Base-by-base conservation (phyloP, 306 rosid genomes). In the Vigna mungo region DNA sequence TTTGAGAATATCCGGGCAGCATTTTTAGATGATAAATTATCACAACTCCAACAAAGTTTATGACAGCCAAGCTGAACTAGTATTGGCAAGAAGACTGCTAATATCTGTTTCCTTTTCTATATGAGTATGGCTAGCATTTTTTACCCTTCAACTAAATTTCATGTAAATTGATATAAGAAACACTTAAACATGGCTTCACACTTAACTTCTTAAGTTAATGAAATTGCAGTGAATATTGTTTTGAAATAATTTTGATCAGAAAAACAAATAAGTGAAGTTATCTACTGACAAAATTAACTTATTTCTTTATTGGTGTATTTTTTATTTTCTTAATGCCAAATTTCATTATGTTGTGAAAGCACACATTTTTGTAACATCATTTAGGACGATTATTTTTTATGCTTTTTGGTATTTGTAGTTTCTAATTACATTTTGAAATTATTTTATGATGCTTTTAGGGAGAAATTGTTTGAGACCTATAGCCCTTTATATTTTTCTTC, bases 401-500 rank as follows among this genome's bases (percentile, higher is more conserved):
- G 61, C 10, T 0, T 73, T 53, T 44, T 64, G 14, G 21, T 79
- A 20, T 1, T 16, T 68, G 21, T 65, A 21, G 61, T 58, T 55
- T 43, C n/a, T 17, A 41, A 68, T 60, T 75, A 72, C 69, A 39
- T 71, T 72, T 37, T 75, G 46, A 65, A 68, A 51, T 18, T 14
- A 15, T 60, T 60, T 14, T 34, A 62, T 61, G 51, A 54, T 68
- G 39, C 61, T 78, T 80, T 56, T 41, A 13, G 16, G 11, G 71
- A 4, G 41, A n/a, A 49, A 58, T 23, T 70, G 41, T 71, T 23
- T 9, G 64, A 55, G 54, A 78, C 61, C 66, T 52, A 56, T 66
- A 61, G 54, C 69, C 64, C 46, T 64, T 9, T 16, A 43, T 53
- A 54, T 59, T 32, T 69, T 14, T 51, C 71, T 71, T 64, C 48